phyloP scores from a whole-genome alignment of 352 stramenopile genomes.

The Achlya hypogyna region DNA sequence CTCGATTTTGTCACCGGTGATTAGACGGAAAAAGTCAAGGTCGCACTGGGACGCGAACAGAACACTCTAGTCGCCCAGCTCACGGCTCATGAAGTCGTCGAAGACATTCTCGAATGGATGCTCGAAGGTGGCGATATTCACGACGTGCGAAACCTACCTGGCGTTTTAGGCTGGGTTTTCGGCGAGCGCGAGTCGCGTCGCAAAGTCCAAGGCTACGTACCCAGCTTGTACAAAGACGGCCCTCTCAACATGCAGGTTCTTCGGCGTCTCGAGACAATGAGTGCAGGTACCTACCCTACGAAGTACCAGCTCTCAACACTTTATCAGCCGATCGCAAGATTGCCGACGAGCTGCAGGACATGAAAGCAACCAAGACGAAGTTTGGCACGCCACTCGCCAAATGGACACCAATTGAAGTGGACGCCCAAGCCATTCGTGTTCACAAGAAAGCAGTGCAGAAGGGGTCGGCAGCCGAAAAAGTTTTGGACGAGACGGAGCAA shows the following conservation, averaged over 20 bases:
- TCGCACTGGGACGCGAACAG: slow-evolving; percentile 80
- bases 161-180: slow-evolving; percentile 80
- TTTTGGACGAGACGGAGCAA: slow-evolving; percentile 80
- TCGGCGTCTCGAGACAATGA: slow-evolving; percentile 33
- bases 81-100: slow-evolving; percentile 85
- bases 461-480: slow-evolving; percentile 49
- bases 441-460: slow-evolving; percentile 60
- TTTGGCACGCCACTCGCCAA: slow-evolving; percentile 46
- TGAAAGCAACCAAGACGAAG: background rate
- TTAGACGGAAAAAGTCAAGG: slow-evolving; percentile 50
- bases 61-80: slow-evolving; percentile 77
- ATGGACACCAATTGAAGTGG: slow-evolving; percentile 63
- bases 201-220: slow-evolving; percentile 64
- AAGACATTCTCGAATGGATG: slow-evolving; percentile 92
- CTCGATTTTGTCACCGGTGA: background rate
- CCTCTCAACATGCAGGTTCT: slow-evolving; percentile 62
- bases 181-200: slow-evolving; percentile 83
- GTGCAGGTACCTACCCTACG: background rate
- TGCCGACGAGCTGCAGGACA: background rate
- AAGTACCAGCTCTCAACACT: background rate
- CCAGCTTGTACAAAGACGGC: slow-evolving; percentile 75
- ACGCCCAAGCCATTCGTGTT: slow-evolving; percentile 38
- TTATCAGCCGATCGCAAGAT: slow-evolving; percentile 13
- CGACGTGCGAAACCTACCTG: background rate
- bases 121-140: slow-evolving; percentile 84